Percentiles rank a stretch among this genome's conserved stretches.
Conservation (phyloP, 2,329 filamentous ascomycete genomes). For the Lachnellula willkommii region DNA sequence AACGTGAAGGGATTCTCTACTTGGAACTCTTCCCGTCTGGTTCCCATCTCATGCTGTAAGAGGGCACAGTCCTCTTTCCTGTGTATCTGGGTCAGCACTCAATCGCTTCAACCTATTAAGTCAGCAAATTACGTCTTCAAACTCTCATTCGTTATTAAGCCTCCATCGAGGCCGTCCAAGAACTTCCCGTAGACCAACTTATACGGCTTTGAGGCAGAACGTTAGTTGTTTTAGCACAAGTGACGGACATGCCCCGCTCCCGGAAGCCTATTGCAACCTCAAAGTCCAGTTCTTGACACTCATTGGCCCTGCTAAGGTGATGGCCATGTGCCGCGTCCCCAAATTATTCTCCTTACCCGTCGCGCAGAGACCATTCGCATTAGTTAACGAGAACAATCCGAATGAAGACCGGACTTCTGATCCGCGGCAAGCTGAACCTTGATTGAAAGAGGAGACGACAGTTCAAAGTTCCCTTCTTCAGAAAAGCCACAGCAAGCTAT, state of each 20-base stretch:
- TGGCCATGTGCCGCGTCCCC: slow-evolving; percentile 5
- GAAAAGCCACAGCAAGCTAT: slow-evolving; percentile 8
- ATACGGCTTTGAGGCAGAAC: not conserved
- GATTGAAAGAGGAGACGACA: slow-evolving; percentile 3
- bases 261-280: slow-evolving; percentile 21
- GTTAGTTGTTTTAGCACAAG: not conserved
- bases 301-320: slow-evolving; percentile 18
- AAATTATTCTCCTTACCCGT: slow-evolving; percentile 7
- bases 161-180: not conserved
- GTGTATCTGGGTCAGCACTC: slow-evolving; percentile 18
- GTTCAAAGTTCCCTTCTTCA: slow-evolving; percentile 6
- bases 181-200: not conserved
- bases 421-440: slow-evolving; percentile 9
- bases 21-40: not conserved
- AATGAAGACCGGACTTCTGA: not conserved
- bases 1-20: not conserved
- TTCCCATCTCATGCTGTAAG: not conserved
- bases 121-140: slow-evolving; percentile 7
- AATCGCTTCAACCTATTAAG: slow-evolving; percentile 22
- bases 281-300: slow-evolving; percentile 12
- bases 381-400: slow-evolving; percentile 4
- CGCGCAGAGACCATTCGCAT: slow-evolving; percentile 1
- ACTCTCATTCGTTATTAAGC: slow-evolving; percentile 16
- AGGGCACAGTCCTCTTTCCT: slow-evolving; percentile 8
- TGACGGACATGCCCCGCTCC: slow-evolving; percentile 2